Evolutionary conservation across 2,329 filamentous ascomycete genomes (phyloP), one percentile per base, ranked within the genome.

Genomic region (Fusarium sacchari): DNA sequence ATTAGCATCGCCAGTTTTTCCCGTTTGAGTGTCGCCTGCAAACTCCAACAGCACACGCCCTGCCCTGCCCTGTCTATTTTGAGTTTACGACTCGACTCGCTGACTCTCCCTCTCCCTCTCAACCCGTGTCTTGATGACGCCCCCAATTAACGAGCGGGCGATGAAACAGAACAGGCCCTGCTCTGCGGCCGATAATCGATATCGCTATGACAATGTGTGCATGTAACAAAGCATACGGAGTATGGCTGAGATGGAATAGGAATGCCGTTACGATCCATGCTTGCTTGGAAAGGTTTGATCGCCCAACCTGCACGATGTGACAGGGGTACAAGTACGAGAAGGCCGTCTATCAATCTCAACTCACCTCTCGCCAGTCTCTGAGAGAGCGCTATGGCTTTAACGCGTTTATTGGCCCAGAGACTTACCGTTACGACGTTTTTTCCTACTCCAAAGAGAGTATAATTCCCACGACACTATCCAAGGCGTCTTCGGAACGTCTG

Each of bases 1-100:
- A 22, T 37, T 64, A 32, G 44, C 18, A 49, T 36, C 63, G 49
- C 22, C 32, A 64, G 28, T 9, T 17, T 28, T 32, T 14, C 57
- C 43, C 37, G 43, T 39, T 59, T 52, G 1, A 52, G 43, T 17
- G 13, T 11, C 46, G 63, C 65, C 49, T 67, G 63, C 28, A 60
- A 68, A 67, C 65, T 67, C 46, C 37, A 64, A 67, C 8, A 55
- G 36, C 4, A n/a, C 50, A 55, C 50, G 26, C 50, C 50, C 50
- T 40, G 15, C 50, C 50, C 50, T 40, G 15, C 50, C 50, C 20
- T 55, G 26, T 26, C 24, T 53, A 28, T 28, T 55, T 42, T 55
- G 37, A 55, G 50, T 55, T 55, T 55, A 42, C 24, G 50, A 55
- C 24, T 55, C 15, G 24, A 18, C 34, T 55, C 50, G 10, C 44